Evolutionary conservation across 2,329 filamentous ascomycete species (phyloP).

Genomic region (Diaporthe velutina): DNA sequence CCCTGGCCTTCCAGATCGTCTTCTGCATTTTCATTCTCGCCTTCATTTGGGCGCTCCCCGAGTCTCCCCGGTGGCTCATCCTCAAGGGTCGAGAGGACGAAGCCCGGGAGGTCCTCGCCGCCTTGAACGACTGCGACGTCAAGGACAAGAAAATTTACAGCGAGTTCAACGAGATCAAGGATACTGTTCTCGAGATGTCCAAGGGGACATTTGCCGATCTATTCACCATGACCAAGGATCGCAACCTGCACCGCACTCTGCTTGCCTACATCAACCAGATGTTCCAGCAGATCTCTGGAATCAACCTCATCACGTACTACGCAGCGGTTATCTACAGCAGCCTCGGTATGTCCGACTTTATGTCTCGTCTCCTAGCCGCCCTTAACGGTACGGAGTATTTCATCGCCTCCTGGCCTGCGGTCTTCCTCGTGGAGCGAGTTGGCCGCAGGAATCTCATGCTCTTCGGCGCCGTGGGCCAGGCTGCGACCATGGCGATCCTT

Average conservation of each 20-base stretch:
- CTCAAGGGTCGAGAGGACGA: conserved; percentile 58
- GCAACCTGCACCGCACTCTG: conserved; percentile 43
- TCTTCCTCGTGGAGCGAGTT: conserved; percentile 74
- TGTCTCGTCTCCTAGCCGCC: conserved; percentile 70
- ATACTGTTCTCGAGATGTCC: conserved; percentile 73
- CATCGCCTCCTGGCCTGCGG: conserved; percentile 69
- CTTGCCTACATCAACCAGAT: conserved; percentile 41
- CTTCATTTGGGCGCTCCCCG: conserved; percentile 66
- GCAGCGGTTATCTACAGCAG: conserved; percentile 40
- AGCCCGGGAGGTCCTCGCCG: conserved; percentile 57
- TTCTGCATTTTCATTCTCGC: conserved; percentile 71
- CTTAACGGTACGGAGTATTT: conserved; percentile 64
- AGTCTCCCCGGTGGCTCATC: conserved; percentile 63
- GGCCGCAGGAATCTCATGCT: conserved; percentile 80
- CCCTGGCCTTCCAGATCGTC: conserved; percentile 68
- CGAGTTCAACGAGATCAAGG: conserved; percentile 65
- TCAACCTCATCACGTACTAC: conserved; percentile 49
- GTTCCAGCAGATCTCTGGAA: conserved; percentile 44
- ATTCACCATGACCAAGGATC: conserved; percentile 41
- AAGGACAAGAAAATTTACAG: conserved; percentile 67
- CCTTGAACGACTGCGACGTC: conserved; percentile 53
- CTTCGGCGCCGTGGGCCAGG: conserved; percentile 74
- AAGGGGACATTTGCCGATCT: conserved; percentile 41
- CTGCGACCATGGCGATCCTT: conserved; percentile 74
- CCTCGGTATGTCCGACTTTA: conserved; percentile 65